Conservation (phyloP, 352 stramenopile genomes). For the Globisporangium radiosum region DNA sequence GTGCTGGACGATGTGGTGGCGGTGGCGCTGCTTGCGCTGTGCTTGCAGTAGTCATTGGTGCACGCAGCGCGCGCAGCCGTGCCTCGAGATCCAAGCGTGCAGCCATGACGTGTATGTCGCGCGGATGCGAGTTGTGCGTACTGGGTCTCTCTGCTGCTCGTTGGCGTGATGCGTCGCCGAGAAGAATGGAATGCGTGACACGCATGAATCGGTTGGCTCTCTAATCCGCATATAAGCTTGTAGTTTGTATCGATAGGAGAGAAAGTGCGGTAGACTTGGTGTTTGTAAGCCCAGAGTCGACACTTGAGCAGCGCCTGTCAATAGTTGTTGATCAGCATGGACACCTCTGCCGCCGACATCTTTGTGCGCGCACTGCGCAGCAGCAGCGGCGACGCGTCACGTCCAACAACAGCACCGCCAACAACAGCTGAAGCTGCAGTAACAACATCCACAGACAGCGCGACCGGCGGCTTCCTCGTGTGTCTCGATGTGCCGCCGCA, state of each 20-base stretch:
- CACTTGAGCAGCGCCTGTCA: background rate
- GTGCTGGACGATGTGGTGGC: background rate
- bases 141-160: too few relatives aligned
- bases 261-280: background rate
- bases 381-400: background rate
- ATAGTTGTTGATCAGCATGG: constrained; percentile 1
- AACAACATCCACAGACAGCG: background rate
- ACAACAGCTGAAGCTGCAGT: background rate
- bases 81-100: constrained; percentile 51
- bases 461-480: constrained; percentile 65
- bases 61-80: constrained; percentile 44
- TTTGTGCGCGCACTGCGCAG: constrained; percentile 31
- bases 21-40: constrained; percentile 4
- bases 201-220: background rate
- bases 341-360: constrained; percentile 21
- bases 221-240: background rate
- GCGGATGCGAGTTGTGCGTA: background rate
- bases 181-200: background rate
- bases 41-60: constrained; percentile 13
- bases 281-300: background rate
- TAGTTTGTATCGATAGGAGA: background rate
- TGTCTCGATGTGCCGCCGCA: constrained; percentile 72
- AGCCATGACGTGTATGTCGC: constrained; percentile 11
- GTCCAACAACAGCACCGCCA: background rate
- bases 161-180: too few relatives aligned